Evolutionary conservation across 192 early-diverging fungal species (phyloP), one percentile per base, ranked within the genome.

Genomic region (Allomyces arbusculus): DNA sequence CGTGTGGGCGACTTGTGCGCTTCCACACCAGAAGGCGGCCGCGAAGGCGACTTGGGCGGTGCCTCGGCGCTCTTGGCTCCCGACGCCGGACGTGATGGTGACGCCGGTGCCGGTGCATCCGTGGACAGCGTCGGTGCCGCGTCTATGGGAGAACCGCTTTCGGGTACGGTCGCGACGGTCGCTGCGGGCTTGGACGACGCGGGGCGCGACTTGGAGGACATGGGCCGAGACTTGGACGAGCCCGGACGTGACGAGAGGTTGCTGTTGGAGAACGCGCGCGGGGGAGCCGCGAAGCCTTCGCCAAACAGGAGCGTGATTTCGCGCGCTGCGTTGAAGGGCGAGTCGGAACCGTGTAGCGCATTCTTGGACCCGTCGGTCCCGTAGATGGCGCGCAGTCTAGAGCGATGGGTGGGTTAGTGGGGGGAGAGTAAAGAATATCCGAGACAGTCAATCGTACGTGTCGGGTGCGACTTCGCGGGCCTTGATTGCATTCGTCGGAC

Each of bases 291-390:
- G 33, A 40, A 40, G 4, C 33, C 33, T 40, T 65, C 65, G 10
- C 74, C 77, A 73, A 83, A 83, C 5, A 83, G 70, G 26, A 83
- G 61, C 0, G 64, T 45, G 26, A 83, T 83, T 65, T 84, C 82
- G 9, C 82, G 71, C 40, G 67, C 72, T 0, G 82, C 82, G 10
- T 76, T 80, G 28, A 65, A 24, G 12, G 71, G 68, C 14, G 80
- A 78, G 69, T 84, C 81, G 1, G 83, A 82, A 19, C 78, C 80
- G 67, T 84, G 83, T 1, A 84, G 77, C 16, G 77, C 78, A 62
- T 84, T 84, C 20, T 74, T 63, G n/a, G 77, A 67, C 0, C 75
- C 75, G 67, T 84, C 78, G 14, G 73, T 77, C 20, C 82, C 82
- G 69, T 64, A 82, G 2, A 80, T 63, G 1, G 82, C 82, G 11